Percentiles rank a stretch among this genome's conserved stretches.
Conservation (phyloP, 495 filamentous ascomycete species). For the Aspergillus biplanus region DNA sequence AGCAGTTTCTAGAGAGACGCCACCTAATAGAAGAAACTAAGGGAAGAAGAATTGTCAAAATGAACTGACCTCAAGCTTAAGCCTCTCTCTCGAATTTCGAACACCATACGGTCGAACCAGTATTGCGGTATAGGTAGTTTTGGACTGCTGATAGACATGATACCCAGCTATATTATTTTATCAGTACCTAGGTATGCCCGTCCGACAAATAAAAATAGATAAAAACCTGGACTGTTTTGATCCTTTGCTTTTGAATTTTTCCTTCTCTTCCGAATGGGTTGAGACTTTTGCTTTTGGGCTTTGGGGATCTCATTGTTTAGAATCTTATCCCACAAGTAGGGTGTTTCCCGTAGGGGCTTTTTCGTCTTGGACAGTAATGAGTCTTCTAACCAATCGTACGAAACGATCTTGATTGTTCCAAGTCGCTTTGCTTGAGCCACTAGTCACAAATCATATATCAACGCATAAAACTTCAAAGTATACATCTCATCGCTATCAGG, state of each 20-base stretch:
- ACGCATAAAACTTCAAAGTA: not conserved
- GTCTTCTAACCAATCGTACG: slow-evolving; percentile 66
- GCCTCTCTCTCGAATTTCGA: not conserved
- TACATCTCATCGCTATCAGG: not conserved
- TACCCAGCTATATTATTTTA: not conserved
- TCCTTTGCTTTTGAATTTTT: not conserved
- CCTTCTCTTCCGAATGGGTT: not conserved
- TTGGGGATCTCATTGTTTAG: slow-evolving; percentile 28
- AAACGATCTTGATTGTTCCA: slow-evolving; percentile 55
- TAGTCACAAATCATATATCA: slow-evolving; percentile 21
- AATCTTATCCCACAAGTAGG: slow-evolving; percentile 51
- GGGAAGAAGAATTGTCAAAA: not conserved
- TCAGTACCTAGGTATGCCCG: not conserved
- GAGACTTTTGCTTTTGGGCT: slow-evolving; percentile 16
- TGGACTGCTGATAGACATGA: not conserved
- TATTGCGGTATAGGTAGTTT: not conserved
- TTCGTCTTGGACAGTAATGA: slow-evolving; percentile 37
- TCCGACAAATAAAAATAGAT: too few relatives aligned
- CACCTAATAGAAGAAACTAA: too few relatives aligned
- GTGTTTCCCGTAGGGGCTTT: slow-evolving; percentile 40
- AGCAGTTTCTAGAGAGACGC: too few relatives aligned
- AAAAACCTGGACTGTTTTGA: not conserved
- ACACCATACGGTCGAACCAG: not conserved
- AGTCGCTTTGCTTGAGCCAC: slow-evolving; percentile 47
- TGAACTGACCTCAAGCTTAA: not conserved